phyloP scores from a whole-genome alignment of 495 filamentous ascomycete genomes.

The Massariosphaeria phaeospora region DNA sequence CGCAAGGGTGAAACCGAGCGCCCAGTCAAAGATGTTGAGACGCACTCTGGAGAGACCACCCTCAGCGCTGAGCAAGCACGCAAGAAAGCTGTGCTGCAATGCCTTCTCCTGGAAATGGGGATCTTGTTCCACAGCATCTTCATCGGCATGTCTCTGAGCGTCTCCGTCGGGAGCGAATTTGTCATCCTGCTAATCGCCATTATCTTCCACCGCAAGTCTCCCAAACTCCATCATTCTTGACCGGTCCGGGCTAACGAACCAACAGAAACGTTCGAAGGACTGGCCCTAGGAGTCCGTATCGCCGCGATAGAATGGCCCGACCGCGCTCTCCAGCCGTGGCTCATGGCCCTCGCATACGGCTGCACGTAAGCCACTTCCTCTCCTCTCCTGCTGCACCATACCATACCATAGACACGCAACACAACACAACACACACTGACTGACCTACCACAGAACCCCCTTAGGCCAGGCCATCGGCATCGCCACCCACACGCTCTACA shows the following conservation, averaged over 20 bases:
- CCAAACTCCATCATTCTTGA: no score
- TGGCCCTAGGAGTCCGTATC: conserved; percentile 69
- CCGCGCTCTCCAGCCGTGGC: conserved; percentile 31
- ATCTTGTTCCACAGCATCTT: conserved; percentile 86
- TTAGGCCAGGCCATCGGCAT: conserved; percentile 14
- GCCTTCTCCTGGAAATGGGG: conserved; percentile 73
- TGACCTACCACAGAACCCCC: background rate
- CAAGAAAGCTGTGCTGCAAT: conserved; percentile 64
- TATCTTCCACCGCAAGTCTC: conserved; percentile 57
- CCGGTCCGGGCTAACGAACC: background rate
- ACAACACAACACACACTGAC: no score
- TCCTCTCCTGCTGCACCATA: background rate
- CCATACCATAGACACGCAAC: no score
- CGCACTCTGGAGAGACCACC: background rate
- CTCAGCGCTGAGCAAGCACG: conserved; percentile 40
- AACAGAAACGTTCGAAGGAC: conserved; percentile 60
- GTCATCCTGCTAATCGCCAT: conserved; percentile 77
- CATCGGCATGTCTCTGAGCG: conserved; percentile 85
- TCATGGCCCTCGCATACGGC: conserved; percentile 15
- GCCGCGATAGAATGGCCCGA: conserved; percentile 59
- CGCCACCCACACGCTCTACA: conserved; percentile 4
- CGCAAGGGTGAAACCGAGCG: background rate
- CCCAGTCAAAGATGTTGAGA: background rate
- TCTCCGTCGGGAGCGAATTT: conserved; percentile 71
- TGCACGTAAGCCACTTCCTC: conserved; percentile 2